Base-by-base conservation (phyloP, 768 basidiomycete species). In the Peribolospora baueri region DNA sequence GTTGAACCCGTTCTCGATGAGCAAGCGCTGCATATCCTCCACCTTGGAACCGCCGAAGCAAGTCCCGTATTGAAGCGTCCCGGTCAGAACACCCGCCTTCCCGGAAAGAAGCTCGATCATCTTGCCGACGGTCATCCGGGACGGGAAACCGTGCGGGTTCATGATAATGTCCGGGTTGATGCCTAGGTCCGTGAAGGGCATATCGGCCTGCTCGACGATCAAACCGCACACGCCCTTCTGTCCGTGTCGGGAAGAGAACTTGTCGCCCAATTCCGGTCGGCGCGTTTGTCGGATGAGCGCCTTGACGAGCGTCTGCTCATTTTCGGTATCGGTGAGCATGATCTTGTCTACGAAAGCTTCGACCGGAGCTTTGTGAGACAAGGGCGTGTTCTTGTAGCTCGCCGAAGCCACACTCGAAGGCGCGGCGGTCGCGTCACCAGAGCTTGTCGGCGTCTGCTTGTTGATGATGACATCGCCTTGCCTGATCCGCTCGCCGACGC, bases 121-220 rank as follows among this genome's bases (percentile, higher is more conserved):
- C 72, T 98, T 98, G 51, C 93, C 93, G 39, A 98, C 93, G 37
- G 93, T 98, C 69, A 70, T 70, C 54, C 91, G 84, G 56, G 86
- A 91, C 4, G 93, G 93, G 74, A 98, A 97, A 64, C 93, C 93
- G 69, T 98, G 93, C 3, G 93, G 93, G 66, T 98, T 98, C 91
- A 98, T 97, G 71, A 98, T 93, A 13, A 90, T 86, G 68, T 98
- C 91, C 82, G 67, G 63, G 58, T 48, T 55, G 61, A 95, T 88
- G 36, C 93, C 93, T 66, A 87, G 83, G 69, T 97, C 90, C 63
- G 93, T 93, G 73, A 98, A 98, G 2, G 91, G 93, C 85, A 98
- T 80, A 68, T 98, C 93, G 62, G 88, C 88, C 64, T 98, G 93
- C 62, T 91, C 91, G 54, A 98, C 93, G 66, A 98, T 97, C 67